Evolutionary conservation across 306 rosid species (phyloP).

Genomic region (Ammopiptanthus mongolicus): DNA sequence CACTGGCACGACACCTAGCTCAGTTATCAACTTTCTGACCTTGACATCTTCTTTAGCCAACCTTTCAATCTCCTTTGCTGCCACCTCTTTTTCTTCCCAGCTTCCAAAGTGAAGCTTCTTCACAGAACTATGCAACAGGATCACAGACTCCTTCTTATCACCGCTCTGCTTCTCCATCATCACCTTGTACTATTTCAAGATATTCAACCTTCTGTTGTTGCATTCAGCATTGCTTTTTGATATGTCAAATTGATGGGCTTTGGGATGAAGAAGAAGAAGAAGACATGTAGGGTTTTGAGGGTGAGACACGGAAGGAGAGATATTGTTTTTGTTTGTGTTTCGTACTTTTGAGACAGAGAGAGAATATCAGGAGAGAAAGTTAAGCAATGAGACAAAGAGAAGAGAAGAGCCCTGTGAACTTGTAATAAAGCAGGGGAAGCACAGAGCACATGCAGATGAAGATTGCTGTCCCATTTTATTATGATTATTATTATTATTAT

Average conservation of each 20-base stretch:
- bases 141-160: constrained; percentile 15
- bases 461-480: too few relatives aligned
- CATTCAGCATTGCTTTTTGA: neutral
- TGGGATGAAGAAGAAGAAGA: constrained; percentile 21
- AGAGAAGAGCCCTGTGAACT: neutral
- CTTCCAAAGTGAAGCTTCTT: constrained; percentile 75
- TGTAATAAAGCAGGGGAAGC: constrained; percentile 20
- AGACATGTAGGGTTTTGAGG: constrained; percentile 33
- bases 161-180: constrained; percentile 24
- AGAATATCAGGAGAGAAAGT: neutral
- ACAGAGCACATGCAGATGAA: too few relatives aligned
- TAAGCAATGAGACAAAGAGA: neutral
- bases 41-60: constrained; percentile 46
- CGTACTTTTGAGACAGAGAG: neutral
- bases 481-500: too few relatives aligned
- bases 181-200: neutral
- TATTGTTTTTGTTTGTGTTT: constrained; percentile 10
- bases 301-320: neutral
- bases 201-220: neutral
- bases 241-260: constrained; percentile 22
- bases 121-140: constrained; percentile 49
- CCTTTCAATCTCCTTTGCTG: constrained; percentile 46
- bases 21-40: constrained; percentile 45
- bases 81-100: constrained; percentile 68
- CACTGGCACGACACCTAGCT: constrained; percentile 59